Evolutionary conservation across 371 early-diverging fungal genomes (phyloP), one percentile per base, ranked within the genome.

Genomic region (Syncephalastrum sp.): DNA sequence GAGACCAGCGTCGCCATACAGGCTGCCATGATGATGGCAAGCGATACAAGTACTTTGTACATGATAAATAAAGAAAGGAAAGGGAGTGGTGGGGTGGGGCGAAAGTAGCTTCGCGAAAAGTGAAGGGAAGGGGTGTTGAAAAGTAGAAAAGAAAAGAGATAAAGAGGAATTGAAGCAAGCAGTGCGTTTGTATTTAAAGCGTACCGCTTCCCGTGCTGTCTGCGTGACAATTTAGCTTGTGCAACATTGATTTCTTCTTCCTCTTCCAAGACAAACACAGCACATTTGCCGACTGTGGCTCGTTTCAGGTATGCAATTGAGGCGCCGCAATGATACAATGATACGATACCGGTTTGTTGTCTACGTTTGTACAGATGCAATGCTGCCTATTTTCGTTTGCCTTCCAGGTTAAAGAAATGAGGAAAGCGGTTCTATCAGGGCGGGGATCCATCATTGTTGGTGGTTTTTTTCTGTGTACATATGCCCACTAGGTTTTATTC

Each of bases 11-110:
- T 56, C 14, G 50, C 49, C 56, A 60, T 27, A 41, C 53, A 54
- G 50, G 60, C 45, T 46, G 65, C 65, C 56, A 56, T 41, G 23
- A 60, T 38, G 47, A 60, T 23, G 44, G 53, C 57, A 57, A 60
- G 7, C 23, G 53, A 51, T 13, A 56, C 29, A 21, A 29, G 57
- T 14, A 63, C 38, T 41, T 27, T 42, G 27, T 42, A 47, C 44
- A 43, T 57, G 38, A 56, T 48, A 13, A 17, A 45, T 45, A 23
- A 50, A 57, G 50, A 45, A 56, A 55, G 38, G 38, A 33, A 53
- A 55, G 55, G 46, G 55, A 57, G 42, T 53, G 42, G 25, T 17
- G 42, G 58, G 42, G 25, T 17, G 42, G 58, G 56, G 49, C 17
- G 17, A 27, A 33, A 33, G 27, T 33, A 33, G 27, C 16, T 24